These are phyloP conservation scores for Cyberlindnera americana DNA, from an alignment of 805 yeast species.

Conservation along the genomic window DNA sequence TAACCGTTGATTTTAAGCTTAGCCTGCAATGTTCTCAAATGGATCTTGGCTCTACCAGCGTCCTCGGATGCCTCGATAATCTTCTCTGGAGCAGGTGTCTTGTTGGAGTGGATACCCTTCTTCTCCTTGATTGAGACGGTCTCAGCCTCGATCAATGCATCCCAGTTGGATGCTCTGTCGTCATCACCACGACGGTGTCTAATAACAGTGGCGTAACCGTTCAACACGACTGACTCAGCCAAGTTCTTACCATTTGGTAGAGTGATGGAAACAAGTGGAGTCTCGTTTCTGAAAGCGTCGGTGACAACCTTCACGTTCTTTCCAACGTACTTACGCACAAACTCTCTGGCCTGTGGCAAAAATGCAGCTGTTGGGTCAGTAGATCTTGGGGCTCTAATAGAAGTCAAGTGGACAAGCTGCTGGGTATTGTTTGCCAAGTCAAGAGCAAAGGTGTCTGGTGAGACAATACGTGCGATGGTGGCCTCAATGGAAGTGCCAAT, in stretches of 20 bases:
- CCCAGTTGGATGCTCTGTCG: constrained; percentile 76
- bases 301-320: constrained; percentile 58
- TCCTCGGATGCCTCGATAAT: constrained; percentile 79
- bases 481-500: constrained; percentile 53
- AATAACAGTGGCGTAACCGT: constrained; percentile 75
- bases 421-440: constrained; percentile 44
- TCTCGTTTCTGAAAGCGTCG: constrained; percentile 66
- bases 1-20: constrained; percentile 62
- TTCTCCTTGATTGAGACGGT: constrained; percentile 50
- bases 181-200: constrained; percentile 71
- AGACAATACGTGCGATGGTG: constrained; percentile 55
- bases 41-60: constrained; percentile 67
- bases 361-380: constrained; percentile 55
- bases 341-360: constrained; percentile 69
- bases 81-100: constrained; percentile 54
- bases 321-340: constrained; percentile 68
- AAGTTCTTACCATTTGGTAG: constrained; percentile 54
- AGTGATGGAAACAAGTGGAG: constrained; percentile 60
- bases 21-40: constrained; percentile 63
- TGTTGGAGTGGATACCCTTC: constrained; percentile 59
- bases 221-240: constrained; percentile 53
- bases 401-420: constrained; percentile 68
- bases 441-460: constrained; percentile 64
- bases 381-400: constrained; percentile 70
- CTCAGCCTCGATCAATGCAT: constrained; percentile 67